Evolutionary conservation across 129 eudicot species (phyloP), one percentile per base, ranked within the genome.

Genomic region (Centella asiatica): DNA sequence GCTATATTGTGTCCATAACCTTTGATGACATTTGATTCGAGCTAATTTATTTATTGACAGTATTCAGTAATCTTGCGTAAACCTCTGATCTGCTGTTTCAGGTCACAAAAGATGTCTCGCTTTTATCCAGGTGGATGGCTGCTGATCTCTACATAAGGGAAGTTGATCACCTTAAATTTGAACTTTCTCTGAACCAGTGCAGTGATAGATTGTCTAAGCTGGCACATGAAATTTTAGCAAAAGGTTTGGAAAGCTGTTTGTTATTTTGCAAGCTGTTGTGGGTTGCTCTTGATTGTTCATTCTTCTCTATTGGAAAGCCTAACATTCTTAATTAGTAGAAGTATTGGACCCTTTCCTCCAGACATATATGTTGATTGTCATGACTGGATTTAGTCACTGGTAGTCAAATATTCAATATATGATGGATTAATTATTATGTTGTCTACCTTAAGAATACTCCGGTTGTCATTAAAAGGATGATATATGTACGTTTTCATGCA

Each of bases 121-220:
- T 92, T 56, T 69, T 87, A 71, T 87, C 98, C 48, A 84, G 95
- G 75, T 92, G 98, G 98, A 92, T 92, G 98, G 94, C 95, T 57
- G 70, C 78, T 71, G 98, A 92, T 88, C 98, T 92, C 57, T 87
- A 84, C 78, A 73, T 77, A 45, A 83, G 98, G 22, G 98, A 92
- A 82, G 76, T 92, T 57, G 98, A 92, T 63, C 76, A 71, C 71
- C 94, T 86, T 53, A 87, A 94, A 81, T 92, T 92, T 45, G 95
- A 92, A 69, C 95, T 92, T 70, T 92, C 98, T 53, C 85, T 87
- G 90, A 82, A 73, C 68, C 88, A 71, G 37, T 92, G 98, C 78
- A 84, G 69, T 76, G 76, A 63, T 64, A 57, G 62, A 74, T 71
- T 92, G 74, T 78, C 87, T 60, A 50, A 27, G 49, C 22, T 81